These are phyloP conservation scores for Cydonia oblonga DNA, from an alignment of 331 rosid genomes.

Conservation along the genomic window DNA sequence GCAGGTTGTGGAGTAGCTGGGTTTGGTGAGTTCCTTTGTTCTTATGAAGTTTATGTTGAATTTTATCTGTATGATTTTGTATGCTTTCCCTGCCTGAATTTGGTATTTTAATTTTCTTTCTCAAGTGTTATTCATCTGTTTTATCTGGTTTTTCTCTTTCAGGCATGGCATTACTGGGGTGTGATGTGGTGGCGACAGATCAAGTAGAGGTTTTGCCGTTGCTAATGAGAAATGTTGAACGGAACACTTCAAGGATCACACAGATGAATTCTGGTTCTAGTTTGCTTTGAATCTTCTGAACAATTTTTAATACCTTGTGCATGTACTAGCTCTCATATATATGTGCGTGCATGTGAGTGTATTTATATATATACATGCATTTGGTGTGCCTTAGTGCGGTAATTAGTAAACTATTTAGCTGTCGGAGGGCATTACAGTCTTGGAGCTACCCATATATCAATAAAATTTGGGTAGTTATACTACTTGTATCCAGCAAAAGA, in stretches of 20 bases:
- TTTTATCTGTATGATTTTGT: neutral
- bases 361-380: neutral
- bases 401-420: neutral
- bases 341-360: neutral
- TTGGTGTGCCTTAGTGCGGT: neutral
- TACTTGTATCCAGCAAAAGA: neutral
- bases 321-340: neutral
- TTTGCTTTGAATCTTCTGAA: constrained; percentile 15
- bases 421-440: neutral
- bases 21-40: constrained; percentile 45
- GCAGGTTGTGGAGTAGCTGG: constrained; percentile 99
- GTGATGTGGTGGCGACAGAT: constrained; percentile 73
- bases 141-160: constrained; percentile 23
- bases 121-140: constrained; percentile 5
- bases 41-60: neutral
- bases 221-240: constrained; percentile 65
- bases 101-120: neutral
- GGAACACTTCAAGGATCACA: constrained; percentile 67
- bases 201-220: constrained; percentile 85
- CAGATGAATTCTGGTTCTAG: constrained; percentile 59
- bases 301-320: neutral
- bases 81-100: constrained; percentile 6
- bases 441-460: neutral
- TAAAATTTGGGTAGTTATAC: too few species aligned
- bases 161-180: constrained; percentile 96